Conservation (phyloP, 2,329 filamentous ascomycete species). For the Ophiostoma piceae region DNA sequence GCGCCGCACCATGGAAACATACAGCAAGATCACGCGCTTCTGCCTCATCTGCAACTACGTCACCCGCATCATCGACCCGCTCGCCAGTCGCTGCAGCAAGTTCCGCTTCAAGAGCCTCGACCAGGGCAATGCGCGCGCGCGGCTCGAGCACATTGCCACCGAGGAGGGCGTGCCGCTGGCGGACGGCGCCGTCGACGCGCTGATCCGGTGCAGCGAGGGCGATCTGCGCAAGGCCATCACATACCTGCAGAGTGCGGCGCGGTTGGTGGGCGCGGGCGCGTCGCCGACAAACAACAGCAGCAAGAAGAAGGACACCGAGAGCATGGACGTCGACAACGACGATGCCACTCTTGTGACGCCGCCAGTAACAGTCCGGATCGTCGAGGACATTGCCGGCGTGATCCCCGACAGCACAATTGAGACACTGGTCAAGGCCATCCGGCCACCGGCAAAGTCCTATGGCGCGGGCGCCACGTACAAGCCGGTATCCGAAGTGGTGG, state of each 20-base stretch:
- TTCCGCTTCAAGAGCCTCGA: slow-evolving; percentile 97
- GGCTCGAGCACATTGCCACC: slow-evolving; percentile 76
- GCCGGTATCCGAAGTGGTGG: slow-evolving; percentile 70
- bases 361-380: slow-evolving; percentile 66
- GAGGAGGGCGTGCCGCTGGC: slow-evolving; percentile 72
- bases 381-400: slow-evolving; percentile 95
- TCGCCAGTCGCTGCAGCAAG: slow-evolving; percentile 90
- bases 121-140: slow-evolving; percentile 70
- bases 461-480: slow-evolving; percentile 60
- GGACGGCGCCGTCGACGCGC: slow-evolving; percentile 71
- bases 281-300: slow-evolving; percentile 29
- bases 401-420: slow-evolving; percentile 74
- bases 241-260: slow-evolving; percentile 88
- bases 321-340: slow-evolving; percentile 35
- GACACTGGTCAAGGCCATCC: slow-evolving; percentile 66
- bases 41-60: slow-evolving; percentile 99
- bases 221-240: slow-evolving; percentile 96
- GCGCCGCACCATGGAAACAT: slow-evolving; percentile 95
- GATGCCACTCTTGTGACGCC: slow-evolving; percentile 53
- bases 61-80: slow-evolving; percentile 92
- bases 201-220: slow-evolving; percentile 85
- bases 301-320: slow-evolving; percentile 13
- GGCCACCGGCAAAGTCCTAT: slow-evolving; percentile 45
- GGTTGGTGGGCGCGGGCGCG: slow-evolving; percentile 67
- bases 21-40: slow-evolving; percentile 92